phyloP scores from a whole-genome alignment of 2,329 filamentous ascomycete genomes.

The Neoarthrinium moseri region DNA sequence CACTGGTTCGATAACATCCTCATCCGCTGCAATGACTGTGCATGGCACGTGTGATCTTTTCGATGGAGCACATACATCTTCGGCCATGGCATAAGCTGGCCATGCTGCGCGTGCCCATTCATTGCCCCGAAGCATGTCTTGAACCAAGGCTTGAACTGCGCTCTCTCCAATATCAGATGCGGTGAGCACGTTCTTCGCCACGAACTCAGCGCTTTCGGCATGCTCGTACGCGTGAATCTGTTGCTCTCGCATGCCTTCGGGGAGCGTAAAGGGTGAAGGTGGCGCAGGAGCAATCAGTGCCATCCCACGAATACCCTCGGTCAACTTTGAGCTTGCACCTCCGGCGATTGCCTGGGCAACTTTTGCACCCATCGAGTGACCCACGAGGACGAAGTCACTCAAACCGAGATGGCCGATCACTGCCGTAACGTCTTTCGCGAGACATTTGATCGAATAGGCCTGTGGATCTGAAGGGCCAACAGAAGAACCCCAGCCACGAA shows the following conservation, averaged over 20 bases:
- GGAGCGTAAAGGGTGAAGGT: constrained; percentile 27
- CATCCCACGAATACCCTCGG: constrained; percentile 24
- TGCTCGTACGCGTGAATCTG: constrained; percentile 31
- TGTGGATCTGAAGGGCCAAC: constrained; percentile 22
- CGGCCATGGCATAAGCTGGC: constrained; percentile 20
- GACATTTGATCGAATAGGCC: constrained; percentile 27
- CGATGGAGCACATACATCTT: not conserved
- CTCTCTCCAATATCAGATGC: constrained; percentile 12
- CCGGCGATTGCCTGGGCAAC: constrained; percentile 27
- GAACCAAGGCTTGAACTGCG: constrained; percentile 14
- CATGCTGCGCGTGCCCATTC: constrained; percentile 29
- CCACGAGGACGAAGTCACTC: constrained; percentile 29
- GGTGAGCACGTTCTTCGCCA: constrained; percentile 30
- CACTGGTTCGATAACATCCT: not conserved
- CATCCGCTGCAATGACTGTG: not conserved
- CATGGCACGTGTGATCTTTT: not conserved
- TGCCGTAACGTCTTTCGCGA: constrained; percentile 19
- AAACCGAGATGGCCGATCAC: constrained; percentile 17
- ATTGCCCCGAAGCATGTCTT: constrained; percentile 28
- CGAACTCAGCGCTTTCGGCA: constrained; percentile 26
- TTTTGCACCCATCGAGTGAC: constrained; percentile 39
- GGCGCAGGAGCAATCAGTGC: constrained; percentile 33
- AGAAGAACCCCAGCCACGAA: constrained; percentile 35
- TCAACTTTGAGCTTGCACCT: not conserved
- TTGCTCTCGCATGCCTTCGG: constrained; percentile 30